Evolutionary conservation across 2,329 filamentous ascomycete genomes (phyloP).

Genomic region (Madurella mycetomatis): DNA sequence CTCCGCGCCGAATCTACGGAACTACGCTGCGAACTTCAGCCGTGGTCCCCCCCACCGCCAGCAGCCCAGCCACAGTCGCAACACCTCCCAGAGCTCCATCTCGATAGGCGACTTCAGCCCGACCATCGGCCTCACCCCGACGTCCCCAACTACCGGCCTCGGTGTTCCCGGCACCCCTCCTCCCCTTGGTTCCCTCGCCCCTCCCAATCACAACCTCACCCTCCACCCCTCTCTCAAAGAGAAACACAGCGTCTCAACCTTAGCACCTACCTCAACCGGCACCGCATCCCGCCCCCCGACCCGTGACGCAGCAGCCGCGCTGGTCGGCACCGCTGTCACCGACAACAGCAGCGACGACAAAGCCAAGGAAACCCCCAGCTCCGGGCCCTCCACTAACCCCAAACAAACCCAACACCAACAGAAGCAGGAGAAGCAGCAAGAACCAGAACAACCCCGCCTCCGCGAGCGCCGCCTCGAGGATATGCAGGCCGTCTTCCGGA

Average conservation of each 20-base stretch:
- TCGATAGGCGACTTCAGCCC: conserved; percentile 27
- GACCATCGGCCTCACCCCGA: conserved; percentile 4
- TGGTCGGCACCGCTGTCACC: conserved; percentile 36
- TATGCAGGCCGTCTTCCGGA: conserved; percentile 86
- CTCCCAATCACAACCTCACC: no score
- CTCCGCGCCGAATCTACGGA: conserved; percentile 23
- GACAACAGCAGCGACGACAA: conserved; percentile 27
- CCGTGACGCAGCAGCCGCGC: conserved; percentile 40
- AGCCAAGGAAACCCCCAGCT: no score
- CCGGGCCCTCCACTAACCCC: no score
- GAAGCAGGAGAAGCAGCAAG: background rate
- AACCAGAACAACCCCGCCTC: conserved; percentile 37
- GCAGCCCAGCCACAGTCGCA: conserved; percentile 26
- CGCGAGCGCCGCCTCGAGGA: conserved; percentile 78
- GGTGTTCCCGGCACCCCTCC: conserved; percentile 21
- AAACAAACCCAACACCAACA: conserved; percentile 10
- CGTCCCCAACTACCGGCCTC: background rate
- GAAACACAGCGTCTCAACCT: conserved; percentile 59
- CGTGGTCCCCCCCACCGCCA: background rate
- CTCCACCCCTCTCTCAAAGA: conserved; percentile 41
- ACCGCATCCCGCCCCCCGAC: conserved; percentile 53
- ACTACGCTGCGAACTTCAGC: conserved; percentile 4
- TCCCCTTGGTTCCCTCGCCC: conserved; percentile 13
- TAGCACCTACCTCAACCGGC: conserved; percentile 51
- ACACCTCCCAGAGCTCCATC: conserved; percentile 31